Evolutionary conservation across 2,329 filamentous ascomycete species (phyloP).

Genomic region (Sporothrix dimorphospora): DNA sequence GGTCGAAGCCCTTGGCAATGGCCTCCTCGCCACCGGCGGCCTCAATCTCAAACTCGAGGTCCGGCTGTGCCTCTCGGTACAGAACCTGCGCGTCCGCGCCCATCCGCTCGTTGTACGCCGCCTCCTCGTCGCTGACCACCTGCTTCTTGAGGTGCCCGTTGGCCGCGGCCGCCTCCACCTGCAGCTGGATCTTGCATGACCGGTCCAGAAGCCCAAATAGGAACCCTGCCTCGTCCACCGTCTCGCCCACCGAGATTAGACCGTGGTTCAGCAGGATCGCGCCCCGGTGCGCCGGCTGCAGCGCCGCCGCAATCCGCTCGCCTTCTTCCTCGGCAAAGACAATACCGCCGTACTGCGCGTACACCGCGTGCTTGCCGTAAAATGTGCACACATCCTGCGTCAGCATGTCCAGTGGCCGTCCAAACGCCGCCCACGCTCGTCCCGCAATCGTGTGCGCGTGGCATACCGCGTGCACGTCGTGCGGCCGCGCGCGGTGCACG

Average conservation of each 20-base stretch:
- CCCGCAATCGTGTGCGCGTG: conserved; percentile 70
- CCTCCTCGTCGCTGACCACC: conserved; percentile 46
- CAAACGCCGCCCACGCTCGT: conserved; percentile 70
- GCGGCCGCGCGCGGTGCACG: conserved; percentile 65
- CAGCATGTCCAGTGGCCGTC: conserved; percentile 68
- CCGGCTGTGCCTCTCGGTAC: conserved; percentile 52
- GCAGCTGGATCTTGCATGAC: conserved; percentile 68
- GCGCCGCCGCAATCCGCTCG: conserved; percentile 61
- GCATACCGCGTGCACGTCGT: conserved; percentile 66
- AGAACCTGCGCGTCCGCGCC: conserved; percentile 51
- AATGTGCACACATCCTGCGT: conserved; percentile 69
- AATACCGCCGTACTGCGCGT: conserved; percentile 60
- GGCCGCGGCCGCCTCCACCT: conserved; percentile 66
- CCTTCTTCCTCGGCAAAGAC: conserved; percentile 67
- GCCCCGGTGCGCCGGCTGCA: conserved; percentile 62
- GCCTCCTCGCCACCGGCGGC: conserved; percentile 43
- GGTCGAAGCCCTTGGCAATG: conserved; percentile 38
- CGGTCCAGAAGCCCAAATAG: conserved; percentile 70
- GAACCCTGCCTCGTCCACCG: conserved; percentile 75
- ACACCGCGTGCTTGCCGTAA: conserved; percentile 64
- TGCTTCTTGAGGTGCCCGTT: conserved; percentile 45
- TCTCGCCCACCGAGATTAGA: conserved; percentile 68
- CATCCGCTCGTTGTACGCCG: conserved; percentile 48
- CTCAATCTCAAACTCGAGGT: conserved; percentile 52
- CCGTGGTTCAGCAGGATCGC: conserved; percentile 73